Percentiles rank a stretch among this genome's conserved stretches.
Conservation (phyloP, 1,284 basidiomycete species). For the Heterobasidion occidentale region DNA sequence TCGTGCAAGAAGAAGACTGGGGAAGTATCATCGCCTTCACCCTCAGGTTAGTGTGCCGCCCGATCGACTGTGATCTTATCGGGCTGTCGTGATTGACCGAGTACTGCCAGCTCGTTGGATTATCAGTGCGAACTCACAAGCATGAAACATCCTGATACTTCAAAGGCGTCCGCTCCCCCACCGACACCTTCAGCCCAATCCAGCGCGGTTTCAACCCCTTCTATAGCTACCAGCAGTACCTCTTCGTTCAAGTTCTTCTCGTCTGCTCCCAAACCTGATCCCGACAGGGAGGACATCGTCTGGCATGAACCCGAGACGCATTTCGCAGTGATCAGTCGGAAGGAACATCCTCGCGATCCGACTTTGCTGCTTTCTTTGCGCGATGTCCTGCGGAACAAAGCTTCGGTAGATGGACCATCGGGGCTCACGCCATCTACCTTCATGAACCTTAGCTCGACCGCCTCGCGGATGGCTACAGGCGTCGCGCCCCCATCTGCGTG, state of each 20-base stretch:
- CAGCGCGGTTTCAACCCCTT: conserved; percentile 3
- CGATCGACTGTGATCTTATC: not conserved
- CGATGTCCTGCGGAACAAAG: conserved; percentile 51
- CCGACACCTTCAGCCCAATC: conserved; percentile 2
- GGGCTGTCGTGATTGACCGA: not conserved
- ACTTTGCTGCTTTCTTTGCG: conserved; percentile 48
- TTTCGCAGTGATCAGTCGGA: conserved; percentile 51
- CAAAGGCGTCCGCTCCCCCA: conserved; percentile 19
- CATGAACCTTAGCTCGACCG: conserved; percentile 2
- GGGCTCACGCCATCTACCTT: conserved; percentile 11
- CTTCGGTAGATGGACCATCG: conserved; percentile 19
- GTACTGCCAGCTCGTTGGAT: conserved; percentile 43
- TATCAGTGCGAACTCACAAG: conserved; percentile 51
- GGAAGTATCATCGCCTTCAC: conserved; percentile 72
- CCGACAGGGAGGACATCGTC: conserved; percentile 46
- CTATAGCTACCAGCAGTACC: conserved; percentile 28
- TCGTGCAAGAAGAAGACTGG: conserved; percentile 66
- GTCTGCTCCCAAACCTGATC: conserved; percentile 36
- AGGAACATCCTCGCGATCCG: conserved; percentile 53
- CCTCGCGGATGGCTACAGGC: conserved; percentile 10
- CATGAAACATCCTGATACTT: conserved; percentile 25
- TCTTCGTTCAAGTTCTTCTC: conserved; percentile 41
- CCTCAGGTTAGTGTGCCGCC: conserved; percentile 37
- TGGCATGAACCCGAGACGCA: conserved; percentile 58
- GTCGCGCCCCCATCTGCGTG: conserved; percentile 37